Base-by-base conservation (phyloP, 257 asterid genomes). In the Scutellaria minor region DNA sequence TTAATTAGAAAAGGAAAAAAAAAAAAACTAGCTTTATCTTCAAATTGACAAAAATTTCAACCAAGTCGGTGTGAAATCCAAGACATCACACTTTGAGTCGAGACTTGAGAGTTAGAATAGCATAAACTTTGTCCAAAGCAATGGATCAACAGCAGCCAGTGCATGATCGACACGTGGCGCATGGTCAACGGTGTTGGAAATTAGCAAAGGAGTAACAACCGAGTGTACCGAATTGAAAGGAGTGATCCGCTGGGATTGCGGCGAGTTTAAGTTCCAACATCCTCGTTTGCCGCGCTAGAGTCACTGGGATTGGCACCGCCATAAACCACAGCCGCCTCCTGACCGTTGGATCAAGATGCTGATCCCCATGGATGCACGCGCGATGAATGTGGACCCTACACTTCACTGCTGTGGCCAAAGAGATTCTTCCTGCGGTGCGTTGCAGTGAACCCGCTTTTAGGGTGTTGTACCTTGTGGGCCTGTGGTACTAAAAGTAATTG, bases 191-290 rank as follows among this genome's bases (percentile, higher is more conserved):
- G 40, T 55, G 31, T 48, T 41, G 64, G 65, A 50, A 56, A 35
- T 7, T 5, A 64, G 50, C 52, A 53, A 47, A 35, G 59, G 31
- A 62, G 35, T 9, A 18, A 12, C 63, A 44, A 63, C 4, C 48
- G 72, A 70, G 44, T 8, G 60, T n/a, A 62, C 56, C 50, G 40
- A 74, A 56, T 46, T 10, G 54, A 58, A 58, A 59, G 24, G 55
- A 47, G 72, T 39, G 44, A 47, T 48, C 13, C 63, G 62, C 76
- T 61, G 61, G 4, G 71, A 70, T 73, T 77, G 86, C 88, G 90
- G 84, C 87, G 84, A 81, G 73, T 81, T 82, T 77, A 76, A 79
- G 85, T 84, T 74, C 88, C 88, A 78, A 81, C 77, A 82, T 59
- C 63, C 56, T 83, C 22, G 87, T 65, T 39, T 52, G 31, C 11